Evolutionary conservation across 371 early-diverging fungal species (phyloP), one percentile per base, ranked within the genome.

Genomic region (Basidiobolus meristosporus): DNA sequence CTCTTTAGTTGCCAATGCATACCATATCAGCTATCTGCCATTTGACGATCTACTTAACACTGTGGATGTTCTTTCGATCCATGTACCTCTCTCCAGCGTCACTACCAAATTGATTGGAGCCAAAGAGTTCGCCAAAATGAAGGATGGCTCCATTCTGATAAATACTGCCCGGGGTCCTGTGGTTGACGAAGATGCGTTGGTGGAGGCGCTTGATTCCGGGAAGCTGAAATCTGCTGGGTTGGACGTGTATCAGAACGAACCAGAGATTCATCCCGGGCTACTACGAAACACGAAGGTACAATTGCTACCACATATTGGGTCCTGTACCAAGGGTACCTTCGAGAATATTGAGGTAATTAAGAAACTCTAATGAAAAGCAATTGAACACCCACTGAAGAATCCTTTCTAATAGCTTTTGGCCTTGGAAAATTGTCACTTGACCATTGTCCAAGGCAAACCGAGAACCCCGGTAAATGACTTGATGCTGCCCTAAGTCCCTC

Each of bases 91-190:
- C 10, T 62, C 55, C 36, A 36, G 51, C 6, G 53, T 57, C 31
- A 70, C 74, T 3, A 56, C 48, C 2, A 61, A 68, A 38, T 46
- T 73, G 32, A 40, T 73, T 18, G 56, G 54, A 28, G 48, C 54
- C 7, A 47, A 48, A 15, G 61, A 67, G 31, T 59, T 73, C 16
- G 40, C 54, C 0, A 45, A 48, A 48, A 68, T 67, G 68, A 73
- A 73, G 44, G 37, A 57, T 23, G 62, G 60, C 15, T 55, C 60
- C 1, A 62, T 66, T 38, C 36, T 73, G 19, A 56, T 73, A 16
- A 73, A 73, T 41, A 73, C 74, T 0, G 59, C 74, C 4, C 63
- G 74, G 11, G 74, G 74, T 0, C 62, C 66, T 21, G 66, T 73
- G 0, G 59, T 73, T 16, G 47, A 67, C 42, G 70, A 68, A 40